phyloP scores from a whole-genome alignment of 768 basidiomycete genomes.

The Macrolepiota fuliginosa region DNA sequence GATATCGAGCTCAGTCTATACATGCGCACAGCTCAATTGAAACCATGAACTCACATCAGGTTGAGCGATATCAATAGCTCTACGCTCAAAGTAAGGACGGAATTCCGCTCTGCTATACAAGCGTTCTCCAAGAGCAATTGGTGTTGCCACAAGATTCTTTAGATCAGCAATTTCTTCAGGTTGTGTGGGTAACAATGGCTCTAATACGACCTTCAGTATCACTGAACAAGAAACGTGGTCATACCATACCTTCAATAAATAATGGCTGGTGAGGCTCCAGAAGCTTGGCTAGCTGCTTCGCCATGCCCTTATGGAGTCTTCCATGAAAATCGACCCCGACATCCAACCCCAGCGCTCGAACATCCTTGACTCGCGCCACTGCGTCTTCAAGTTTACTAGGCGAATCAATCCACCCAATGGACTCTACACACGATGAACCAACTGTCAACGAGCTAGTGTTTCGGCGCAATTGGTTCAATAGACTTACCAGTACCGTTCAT shows the following conservation, averaged over 20 bases:
- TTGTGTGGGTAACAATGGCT: slow-evolving; percentile 59
- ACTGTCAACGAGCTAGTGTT: not conserved
- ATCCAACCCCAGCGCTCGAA: slow-evolving; percentile 55
- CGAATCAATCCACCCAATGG: slow-evolving; percentile 59
- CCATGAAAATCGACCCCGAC: slow-evolving; percentile 74
- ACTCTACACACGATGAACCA: slow-evolving; percentile 19
- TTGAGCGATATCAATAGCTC: slow-evolving; percentile 67
- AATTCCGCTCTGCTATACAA: slow-evolving; percentile 62
- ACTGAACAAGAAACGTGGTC: not conserved
- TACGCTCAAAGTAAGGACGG: slow-evolving; percentile 60
- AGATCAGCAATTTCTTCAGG: slow-evolving; percentile 62
- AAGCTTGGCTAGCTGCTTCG: slow-evolving; percentile 60
- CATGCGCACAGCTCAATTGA: not conserved
- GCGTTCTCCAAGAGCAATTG: slow-evolving; percentile 62
- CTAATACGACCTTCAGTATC: slow-evolving; percentile 23
- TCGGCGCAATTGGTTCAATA: not conserved
- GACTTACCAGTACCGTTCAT: slow-evolving; percentile 62
- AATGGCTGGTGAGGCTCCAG: slow-evolving; percentile 59
- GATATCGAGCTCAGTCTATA: not conserved
- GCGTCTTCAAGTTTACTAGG: slow-evolving; percentile 49
- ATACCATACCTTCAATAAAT: slow-evolving; percentile 58
- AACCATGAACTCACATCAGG: slow-evolving; percentile 49
- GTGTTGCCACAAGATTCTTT: slow-evolving; percentile 49
- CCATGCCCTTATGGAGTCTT: slow-evolving; percentile 65
- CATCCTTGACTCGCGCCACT: slow-evolving; percentile 49